Base-by-base conservation (phyloP, 768 basidiomycete species). In the Mycena amicta region DNA sequence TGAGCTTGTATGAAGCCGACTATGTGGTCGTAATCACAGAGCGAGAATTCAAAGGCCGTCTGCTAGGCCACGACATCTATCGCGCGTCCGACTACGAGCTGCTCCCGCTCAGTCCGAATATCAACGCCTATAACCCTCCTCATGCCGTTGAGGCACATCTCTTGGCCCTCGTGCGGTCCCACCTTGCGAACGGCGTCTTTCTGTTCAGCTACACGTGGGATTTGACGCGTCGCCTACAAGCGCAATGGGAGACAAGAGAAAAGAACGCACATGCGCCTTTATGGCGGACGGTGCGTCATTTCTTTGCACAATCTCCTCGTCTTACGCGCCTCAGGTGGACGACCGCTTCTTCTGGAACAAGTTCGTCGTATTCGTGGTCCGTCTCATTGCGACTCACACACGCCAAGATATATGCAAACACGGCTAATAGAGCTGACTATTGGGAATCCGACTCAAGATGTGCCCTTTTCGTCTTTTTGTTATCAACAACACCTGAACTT, bases 321-420 rank as follows among this genome's bases (percentile, higher is more conserved):
- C n/a, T 33, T 29, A 25, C 40, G 29, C 54, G 50, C 49, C 59
- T 16, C 66, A 95, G 89, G 89, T 88, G 37, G 97, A 99, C 63
- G 94, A 97, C 68, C 83, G 95, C 61, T 99, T 99, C 76, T 98
- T 98, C 75, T 99, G 96, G 96, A 99, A 99, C 74, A 91, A 86
- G 84, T 90, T 57, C 47, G 73, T 69, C 16, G 52, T 33, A 23
- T 46, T 45, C 29, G 13, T 64, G 81, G 80, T 68, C 82, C 81
- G 64, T 68, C 90, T 57, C 86, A 88, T 59, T 79, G 15, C 80
- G 82, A 62, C 74, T 93, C 60, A 88, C 89, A 56, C 85, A 77
- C 85, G 69, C 68, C 72, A 37, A 79, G 77, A 62, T 77, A 72
- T 57, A 57, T 78, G 52, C 77, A 78, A 55, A 70, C 75, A 26